A percentile compares a stretch with the other conserved stretches of the same genome.
Evolutionary conservation across 2,329 filamentous ascomycete genomes (phyloP).

Genomic region (Polytolypa hystricis): DNA sequence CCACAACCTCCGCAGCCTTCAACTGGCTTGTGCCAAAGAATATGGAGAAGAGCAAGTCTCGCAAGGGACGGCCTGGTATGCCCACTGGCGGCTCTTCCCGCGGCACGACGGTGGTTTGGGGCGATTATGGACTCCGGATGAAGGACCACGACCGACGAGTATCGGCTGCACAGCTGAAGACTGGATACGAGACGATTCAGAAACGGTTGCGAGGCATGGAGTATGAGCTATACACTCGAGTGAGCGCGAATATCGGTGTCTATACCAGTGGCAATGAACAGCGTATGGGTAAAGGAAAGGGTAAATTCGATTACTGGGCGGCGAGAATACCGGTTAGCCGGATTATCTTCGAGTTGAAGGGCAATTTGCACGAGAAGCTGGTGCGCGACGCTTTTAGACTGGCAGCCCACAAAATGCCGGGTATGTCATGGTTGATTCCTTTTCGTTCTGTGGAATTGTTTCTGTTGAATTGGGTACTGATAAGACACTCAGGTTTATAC

Average conservation of each 20-base stretch:
- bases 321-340: constrained; percentile 80
- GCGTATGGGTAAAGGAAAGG: constrained; percentile 99
- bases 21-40: constrained; percentile 76
- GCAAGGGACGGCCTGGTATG: constrained; percentile 77
- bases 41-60: constrained; percentile 75
- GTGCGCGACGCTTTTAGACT: constrained; percentile 86
- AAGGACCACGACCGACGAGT: constrained; percentile 86
- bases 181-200: constrained; percentile 90
- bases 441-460: neutral
- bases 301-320: constrained; percentile 94
- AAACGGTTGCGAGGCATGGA: constrained; percentile 77
- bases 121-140: constrained; percentile 91
- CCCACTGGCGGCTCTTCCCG: constrained; percentile 82
- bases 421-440: constrained; percentile 38
- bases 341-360: constrained; percentile 85
- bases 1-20: constrained; percentile 49
- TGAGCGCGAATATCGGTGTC: constrained; percentile 87
- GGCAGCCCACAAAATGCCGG: constrained; percentile 88
- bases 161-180: constrained; percentile 73
- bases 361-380: constrained; percentile 86
- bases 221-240: constrained; percentile 83
- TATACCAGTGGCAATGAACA: constrained; percentile 93
- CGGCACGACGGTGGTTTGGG: constrained; percentile 92
- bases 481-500: constrained; percentile 42
- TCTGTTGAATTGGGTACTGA: neutral